Base-by-base conservation (phyloP, 1,284 basidiomycete genomes). In the Exobasidium rhododendri region DNA sequence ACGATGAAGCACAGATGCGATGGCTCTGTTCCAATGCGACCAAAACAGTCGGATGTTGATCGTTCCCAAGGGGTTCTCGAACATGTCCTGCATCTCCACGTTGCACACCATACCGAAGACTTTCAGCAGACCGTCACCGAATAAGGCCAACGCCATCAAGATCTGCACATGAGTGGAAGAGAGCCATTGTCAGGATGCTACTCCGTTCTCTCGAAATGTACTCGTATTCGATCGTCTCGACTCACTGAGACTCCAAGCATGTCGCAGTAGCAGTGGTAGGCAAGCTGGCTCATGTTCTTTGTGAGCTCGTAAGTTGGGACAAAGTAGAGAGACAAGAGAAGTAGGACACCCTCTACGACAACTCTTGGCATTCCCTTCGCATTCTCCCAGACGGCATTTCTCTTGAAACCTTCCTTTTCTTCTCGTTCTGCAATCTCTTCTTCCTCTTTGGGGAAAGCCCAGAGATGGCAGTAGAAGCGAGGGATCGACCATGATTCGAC, bases 21-120 rank as follows among this genome's bases (percentile, higher is more conserved):
- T 78, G 31, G 76, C 75, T 24, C 75, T 69, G 58, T 79, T 79
- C 77, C 77, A 79, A 65, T 77, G 74, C 31, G 73, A 74, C 77
- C 77, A 78, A 59, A 79, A 78, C 29, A 75, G 62, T 22, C 76
- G 75, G 40, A 79, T 70, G 65, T 75, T 77, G 59, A 73, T 73
- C 5, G 77, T 77, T 24, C 70, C 69, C 26, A 77, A 53, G 1
- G 77, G 77, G 53, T 77, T 78, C 47, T 78, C 73, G 43, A 79
- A 79, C 71, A 78, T 74, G 51, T 76, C 71, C 44, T 67, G 66
- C 72, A 78, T 78, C 63, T 79, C 77, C 30, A 78, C 65, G 53
- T 70, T 61, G 59, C 71, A 59, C 11, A 77, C 4, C 32, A 79
- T 68, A 26, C 76, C 77, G 20, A 76, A 22, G 17, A 55, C 0